Evolutionary conservation across 345 rosid species (phyloP).

Genomic region (Euphorbia tirucalli): DNA sequence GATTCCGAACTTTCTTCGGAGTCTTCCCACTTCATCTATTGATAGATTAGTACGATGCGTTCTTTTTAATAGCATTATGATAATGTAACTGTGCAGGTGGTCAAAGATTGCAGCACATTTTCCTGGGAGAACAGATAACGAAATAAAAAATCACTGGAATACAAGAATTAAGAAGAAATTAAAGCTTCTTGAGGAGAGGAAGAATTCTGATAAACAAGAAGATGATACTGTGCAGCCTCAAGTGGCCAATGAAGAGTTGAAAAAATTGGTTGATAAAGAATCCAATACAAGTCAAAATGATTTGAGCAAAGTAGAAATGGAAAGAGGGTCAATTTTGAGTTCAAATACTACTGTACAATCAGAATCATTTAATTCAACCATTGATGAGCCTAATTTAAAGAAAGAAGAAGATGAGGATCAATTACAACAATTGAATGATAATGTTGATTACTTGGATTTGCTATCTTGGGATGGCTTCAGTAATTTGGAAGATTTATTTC

Average conservation of each 20-base stretch:
- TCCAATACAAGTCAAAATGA: not conserved
- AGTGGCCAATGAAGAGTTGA: not conserved
- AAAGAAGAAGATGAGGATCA: not conserved
- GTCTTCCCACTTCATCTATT: no score
- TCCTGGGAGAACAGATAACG: constrained; percentile 27
- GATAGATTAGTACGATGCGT: no score
- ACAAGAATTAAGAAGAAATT: constrained; percentile 26
- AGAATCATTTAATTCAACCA: constrained; percentile 17
- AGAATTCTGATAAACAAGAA: constrained; percentile 7
- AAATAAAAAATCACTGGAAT: constrained; percentile 28
- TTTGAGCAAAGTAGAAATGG: constrained; percentile 2
- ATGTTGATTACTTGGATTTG: constrained; percentile 4
- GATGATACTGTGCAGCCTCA: not conserved
- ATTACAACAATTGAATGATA: constrained; percentile 12
- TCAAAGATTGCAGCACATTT: constrained; percentile 27
- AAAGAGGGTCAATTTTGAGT: not conserved
- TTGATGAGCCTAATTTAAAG: not conserved
- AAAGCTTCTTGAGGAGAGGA: not conserved
- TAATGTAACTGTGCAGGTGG: constrained; percentile 11
- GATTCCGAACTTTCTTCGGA: no score
- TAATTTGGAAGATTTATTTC: constrained; percentile 15
- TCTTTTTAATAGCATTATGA: no score
- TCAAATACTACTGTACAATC: not conserved
- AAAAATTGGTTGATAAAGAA: not conserved
- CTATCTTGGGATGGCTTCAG: constrained; percentile 21